Conservation (phyloP, 257 asterid genomes). For the Solanum piurae region DNA sequence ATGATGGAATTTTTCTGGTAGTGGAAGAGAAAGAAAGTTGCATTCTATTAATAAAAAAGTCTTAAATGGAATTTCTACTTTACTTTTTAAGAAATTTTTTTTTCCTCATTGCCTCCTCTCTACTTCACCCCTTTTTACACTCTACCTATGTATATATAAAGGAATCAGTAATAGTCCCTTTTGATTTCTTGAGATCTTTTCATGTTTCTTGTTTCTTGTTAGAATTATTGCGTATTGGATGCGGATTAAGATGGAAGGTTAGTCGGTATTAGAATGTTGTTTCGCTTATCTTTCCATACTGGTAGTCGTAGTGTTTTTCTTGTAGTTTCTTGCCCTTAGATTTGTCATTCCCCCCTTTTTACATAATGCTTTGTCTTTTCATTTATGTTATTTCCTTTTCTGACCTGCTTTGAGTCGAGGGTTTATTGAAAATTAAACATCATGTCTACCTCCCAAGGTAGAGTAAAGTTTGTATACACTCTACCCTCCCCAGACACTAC, state of each 20-base stretch:
- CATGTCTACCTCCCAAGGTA: neutral
- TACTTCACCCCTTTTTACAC: neutral
- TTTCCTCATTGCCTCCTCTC: neutral
- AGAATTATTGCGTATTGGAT: neutral
- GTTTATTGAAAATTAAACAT: neutral
- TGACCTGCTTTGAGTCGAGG: neutral
- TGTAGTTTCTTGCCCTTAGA: neutral
- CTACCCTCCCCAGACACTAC: neutral
- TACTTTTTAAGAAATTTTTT: conserved; percentile 17
- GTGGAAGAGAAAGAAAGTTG: conserved; percentile 10
- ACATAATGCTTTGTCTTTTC: neutral
- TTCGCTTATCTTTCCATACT: neutral
- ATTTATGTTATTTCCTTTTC: neutral
- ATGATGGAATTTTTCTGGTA: conserved; percentile 27
- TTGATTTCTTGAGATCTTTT: neutral
- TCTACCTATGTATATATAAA: neutral
- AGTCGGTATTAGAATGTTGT: neutral
- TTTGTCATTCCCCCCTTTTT: neutral
- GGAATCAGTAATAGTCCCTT: neutral
- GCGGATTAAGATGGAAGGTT: neutral
- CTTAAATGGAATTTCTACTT: conserved; percentile 21
- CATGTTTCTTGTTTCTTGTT: neutral
- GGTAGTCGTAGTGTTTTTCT: neutral
- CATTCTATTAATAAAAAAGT: neutral
- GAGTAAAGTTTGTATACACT: neutral